Evolutionary conservation across 2,329 filamentous ascomycete species (phyloP).

Genomic region (Alternaria sp.): DNA sequence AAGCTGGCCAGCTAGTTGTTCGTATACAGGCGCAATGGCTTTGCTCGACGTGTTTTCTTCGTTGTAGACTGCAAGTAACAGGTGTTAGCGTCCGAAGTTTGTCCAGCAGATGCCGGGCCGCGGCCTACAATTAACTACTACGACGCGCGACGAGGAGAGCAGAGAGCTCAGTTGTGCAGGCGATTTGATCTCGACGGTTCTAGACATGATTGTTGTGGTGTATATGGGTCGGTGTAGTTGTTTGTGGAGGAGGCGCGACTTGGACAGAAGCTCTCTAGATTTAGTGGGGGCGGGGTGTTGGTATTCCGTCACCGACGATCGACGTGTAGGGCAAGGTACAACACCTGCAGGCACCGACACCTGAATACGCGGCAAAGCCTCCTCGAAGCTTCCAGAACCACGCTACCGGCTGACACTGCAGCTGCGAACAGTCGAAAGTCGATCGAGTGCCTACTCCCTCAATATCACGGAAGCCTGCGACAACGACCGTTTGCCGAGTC

Average conservation of each 20-base stretch:
- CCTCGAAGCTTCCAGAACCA: slow-evolving; percentile 39
- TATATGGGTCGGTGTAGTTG: slow-evolving; percentile 8
- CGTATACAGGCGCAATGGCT: slow-evolving; percentile 82
- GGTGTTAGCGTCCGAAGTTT: slow-evolving; percentile 35
- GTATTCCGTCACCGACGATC: slow-evolving; percentile 25
- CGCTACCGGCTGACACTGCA: slow-evolving; percentile 1
- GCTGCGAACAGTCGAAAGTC: not conserved
- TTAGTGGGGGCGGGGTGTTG: slow-evolving; percentile 33
- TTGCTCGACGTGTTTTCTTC: slow-evolving; percentile 88
- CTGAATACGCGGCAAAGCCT: slow-evolving; percentile 17
- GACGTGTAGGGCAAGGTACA: not conserved
- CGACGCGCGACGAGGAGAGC: slow-evolving; percentile 78
- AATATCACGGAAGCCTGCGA: not conserved
- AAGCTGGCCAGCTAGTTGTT: slow-evolving; percentile 74
- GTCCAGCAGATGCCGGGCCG: slow-evolving; percentile 18
- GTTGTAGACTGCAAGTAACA: slow-evolving; percentile 73
- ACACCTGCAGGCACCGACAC: slow-evolving; percentile 26
- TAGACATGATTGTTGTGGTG: slow-evolving; percentile 52
- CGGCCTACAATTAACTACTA: slow-evolving; percentile 86
- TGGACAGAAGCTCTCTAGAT: slow-evolving; percentile 16
- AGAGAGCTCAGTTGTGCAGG: slow-evolving; percentile 57
- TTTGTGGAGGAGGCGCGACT: slow-evolving; percentile 29
- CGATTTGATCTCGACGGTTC: slow-evolving; percentile 55
- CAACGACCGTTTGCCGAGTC: not conserved
- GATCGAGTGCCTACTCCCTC: not conserved